These are phyloP conservation scores for Paralagenidium karlingii DNA, from an alignment of 352 stramenopile genomes.

Conservation along the genomic window DNA sequence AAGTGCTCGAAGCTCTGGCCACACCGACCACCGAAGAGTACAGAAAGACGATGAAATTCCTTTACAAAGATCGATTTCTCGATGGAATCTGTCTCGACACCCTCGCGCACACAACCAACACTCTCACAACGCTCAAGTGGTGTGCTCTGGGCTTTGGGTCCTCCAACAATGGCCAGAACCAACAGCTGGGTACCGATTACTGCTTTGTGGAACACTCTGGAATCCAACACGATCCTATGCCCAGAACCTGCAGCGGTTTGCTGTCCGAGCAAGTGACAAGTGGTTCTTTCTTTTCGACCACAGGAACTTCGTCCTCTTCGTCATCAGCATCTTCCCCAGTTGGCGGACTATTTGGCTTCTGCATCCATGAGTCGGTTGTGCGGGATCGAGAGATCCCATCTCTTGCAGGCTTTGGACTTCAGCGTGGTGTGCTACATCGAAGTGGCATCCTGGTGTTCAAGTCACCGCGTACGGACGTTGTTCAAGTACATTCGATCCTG, in stretches of 20 bases:
- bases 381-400: slow-evolving; percentile 44
- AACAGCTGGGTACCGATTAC: slow-evolving; percentile 40
- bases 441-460: slow-evolving; percentile 49
- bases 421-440: slow-evolving; percentile 37
- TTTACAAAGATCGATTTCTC: slow-evolving; percentile 41
- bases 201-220: slow-evolving; percentile 69
- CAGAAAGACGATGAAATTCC: slow-evolving; percentile 44
- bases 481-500: slow-evolving; percentile 54
- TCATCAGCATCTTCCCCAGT: no score
- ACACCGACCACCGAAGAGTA: slow-evolving; percentile 56
- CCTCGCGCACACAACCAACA: slow-evolving; percentile 20
- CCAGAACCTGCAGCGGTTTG: no score
- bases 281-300: no score
- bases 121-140: slow-evolving; percentile 68
- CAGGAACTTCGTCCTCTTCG: not conserved
- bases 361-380: slow-evolving; percentile 49
- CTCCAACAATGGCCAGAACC: slow-evolving; percentile 11
- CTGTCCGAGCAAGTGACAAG: no score
- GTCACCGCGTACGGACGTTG: slow-evolving; percentile 35
- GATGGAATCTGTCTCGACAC: slow-evolving; percentile 48
- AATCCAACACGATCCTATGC: slow-evolving; percentile 23
- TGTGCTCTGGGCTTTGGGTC: slow-evolving; percentile 42
- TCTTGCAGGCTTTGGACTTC: slow-evolving; percentile 35
- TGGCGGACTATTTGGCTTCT: slow-evolving; percentile 38
- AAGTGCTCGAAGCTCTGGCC: slow-evolving; percentile 50